Evolutionary conservation across 495 filamentous ascomycete genomes (phyloP), one percentile per base, ranked within the genome.

Genomic region (Parathielavia hyrcaniae): DNA sequence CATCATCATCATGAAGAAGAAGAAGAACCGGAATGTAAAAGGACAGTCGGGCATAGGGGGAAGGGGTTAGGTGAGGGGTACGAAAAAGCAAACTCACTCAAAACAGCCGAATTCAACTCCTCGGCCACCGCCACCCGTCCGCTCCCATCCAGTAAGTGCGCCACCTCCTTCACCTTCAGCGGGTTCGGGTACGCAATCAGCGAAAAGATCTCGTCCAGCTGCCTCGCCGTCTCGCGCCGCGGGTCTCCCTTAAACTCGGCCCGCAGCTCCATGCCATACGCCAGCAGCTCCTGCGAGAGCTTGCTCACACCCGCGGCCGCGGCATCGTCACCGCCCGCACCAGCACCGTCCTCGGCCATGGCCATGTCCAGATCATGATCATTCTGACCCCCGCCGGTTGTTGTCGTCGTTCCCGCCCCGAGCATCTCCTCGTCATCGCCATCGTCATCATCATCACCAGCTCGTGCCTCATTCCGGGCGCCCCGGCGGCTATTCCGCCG

Each of bases 21-120:
- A 40, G 26, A 43, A 36, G 44, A 48, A 45, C 34, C 26, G 23
- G 26, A 35, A 20, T 38, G 17, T 34, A 20, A 22, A 34, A 45
- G 4, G 10, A 2, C 7, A 17, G 22, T 5, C 3, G 14, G 36
- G 19, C 0, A 30, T 30, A 16, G 22, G 23, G 26, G 26, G 41
- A 9, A 34, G 14, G 30, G 19, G 0, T 1, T 8, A 19, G 17
- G 35, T 19, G 4, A 26, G 16, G 16, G 19, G 53, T 43, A 50
- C 49, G 19, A 34, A 30, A 44, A 56, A 36, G 7, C 26, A 53
- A 57, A 76, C 81, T 64, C 79, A 97, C 92, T 86, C 52, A 98
- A 71, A 61, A 98, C 96, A 39, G 90, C 93, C 59, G 89, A 88
- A 69, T 97, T 97, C 60, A 99, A 73, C 73, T 95, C 91, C 74